A percentile compares a stretch with the other conserved stretches of the same genome.
phyloP scores from a whole-genome alignment of 2,329 filamentous ascomycete genomes.

The Botrytis fragariae region DNA sequence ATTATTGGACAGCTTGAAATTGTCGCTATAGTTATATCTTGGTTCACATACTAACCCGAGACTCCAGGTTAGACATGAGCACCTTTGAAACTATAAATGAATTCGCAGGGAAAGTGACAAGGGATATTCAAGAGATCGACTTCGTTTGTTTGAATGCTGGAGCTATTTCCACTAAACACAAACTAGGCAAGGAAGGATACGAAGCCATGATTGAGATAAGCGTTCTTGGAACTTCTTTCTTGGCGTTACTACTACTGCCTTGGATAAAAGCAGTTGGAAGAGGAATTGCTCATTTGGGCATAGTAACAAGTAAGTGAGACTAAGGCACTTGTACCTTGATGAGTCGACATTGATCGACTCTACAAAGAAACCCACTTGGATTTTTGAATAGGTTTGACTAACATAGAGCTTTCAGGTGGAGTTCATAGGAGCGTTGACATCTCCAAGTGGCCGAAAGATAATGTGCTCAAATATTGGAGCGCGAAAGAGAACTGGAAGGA shows the following conservation, averaged over 20 bases:
- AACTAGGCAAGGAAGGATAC: conserved; percentile 43
- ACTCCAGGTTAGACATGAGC: conserved; percentile 30
- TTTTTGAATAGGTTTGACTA: neutral
- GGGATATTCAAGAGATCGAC: conserved; percentile 33
- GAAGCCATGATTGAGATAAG: conserved; percentile 58
- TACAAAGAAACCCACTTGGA: neutral
- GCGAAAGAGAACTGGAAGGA: conserved; percentile 27
- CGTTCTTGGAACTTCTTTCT: conserved; percentile 52
- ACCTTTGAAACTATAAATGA: conserved; percentile 28
- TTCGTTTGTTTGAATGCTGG: conserved; percentile 38
- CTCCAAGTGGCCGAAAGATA: conserved; percentile 27
- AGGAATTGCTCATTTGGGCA: conserved; percentile 30
- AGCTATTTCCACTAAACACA: conserved; percentile 25
- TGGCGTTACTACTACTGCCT: conserved; percentile 52
- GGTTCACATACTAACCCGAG: neutral
- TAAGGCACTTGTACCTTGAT: neutral
- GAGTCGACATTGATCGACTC: neutral
- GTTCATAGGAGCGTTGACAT: conserved; percentile 18
- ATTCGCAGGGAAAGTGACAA: conserved; percentile 31
- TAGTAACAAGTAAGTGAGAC: conserved; percentile 30
- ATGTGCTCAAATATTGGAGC: conserved; percentile 29
- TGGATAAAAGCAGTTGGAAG: conserved; percentile 43
- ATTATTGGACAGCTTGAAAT: neutral
- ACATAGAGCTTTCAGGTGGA: neutral
- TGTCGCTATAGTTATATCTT: neutral